These are phyloP conservation scores for Schizochytrium sp. DNA, from an alignment of 108 stramenopile genomes.

Conservation along the genomic window DNA sequence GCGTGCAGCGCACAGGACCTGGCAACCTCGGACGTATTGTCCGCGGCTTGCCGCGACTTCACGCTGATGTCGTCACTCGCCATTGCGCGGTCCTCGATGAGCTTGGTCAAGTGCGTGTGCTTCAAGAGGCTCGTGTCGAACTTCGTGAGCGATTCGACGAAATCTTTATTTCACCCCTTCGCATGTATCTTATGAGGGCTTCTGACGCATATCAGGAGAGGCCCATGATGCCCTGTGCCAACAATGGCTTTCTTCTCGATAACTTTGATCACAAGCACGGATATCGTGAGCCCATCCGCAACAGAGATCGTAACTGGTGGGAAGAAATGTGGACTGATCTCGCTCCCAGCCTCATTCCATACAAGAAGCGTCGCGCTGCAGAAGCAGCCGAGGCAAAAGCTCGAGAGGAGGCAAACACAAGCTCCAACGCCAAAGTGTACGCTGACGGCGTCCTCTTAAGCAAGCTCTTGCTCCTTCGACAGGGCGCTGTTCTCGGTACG, in stretches of 20 bases:
- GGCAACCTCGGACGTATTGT: not conserved
- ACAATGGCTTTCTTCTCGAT: not conserved
- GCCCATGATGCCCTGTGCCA: constrained; percentile 13
- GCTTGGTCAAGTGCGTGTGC: not conserved
- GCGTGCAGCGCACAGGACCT: not conserved
- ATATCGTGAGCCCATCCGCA: not conserved
- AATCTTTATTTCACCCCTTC: not conserved
- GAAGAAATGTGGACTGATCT: not conserved
- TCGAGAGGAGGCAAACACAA: not conserved
- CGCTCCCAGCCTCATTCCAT: not conserved
- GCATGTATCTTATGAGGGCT: not conserved
- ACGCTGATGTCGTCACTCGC: not conserved
- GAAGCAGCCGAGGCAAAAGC: not conserved
- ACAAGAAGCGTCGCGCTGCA: not conserved
- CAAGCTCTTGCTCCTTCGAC: not conserved
- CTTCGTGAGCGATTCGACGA: not conserved
- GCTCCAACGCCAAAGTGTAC: not conserved
- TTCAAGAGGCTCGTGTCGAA: not conserved
- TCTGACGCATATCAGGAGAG: not conserved
- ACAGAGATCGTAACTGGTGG: not conserved
- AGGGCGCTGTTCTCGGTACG: not conserved
- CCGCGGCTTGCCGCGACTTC: not conserved
- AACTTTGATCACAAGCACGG: constrained; percentile 16
- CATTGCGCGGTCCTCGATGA: not conserved
- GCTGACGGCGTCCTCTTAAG: not conserved